phyloP scores from a whole-genome alignment of 1,284 basidiomycete species.

The Puccinia novopanici region DNA sequence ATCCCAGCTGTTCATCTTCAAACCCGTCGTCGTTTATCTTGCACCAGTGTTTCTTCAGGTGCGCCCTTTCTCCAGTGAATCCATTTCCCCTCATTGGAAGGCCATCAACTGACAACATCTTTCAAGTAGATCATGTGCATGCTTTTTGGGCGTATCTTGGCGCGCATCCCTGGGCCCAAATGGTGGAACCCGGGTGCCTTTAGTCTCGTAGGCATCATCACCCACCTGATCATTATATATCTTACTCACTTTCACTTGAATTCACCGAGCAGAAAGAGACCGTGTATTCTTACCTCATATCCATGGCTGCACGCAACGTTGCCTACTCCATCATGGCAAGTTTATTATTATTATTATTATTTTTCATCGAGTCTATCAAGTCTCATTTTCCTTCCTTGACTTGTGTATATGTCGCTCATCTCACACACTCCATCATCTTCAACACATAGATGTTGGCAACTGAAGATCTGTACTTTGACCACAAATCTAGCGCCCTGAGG shows the following conservation, averaged over 20 bases:
- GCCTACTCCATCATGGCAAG: conserved; percentile 30
- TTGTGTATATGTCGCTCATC: too few relatives aligned
- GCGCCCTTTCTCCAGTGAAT: too few relatives aligned
- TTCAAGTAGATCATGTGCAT: conserved; percentile 21
- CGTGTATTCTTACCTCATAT: conserved; percentile 35
- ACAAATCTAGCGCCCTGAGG: neutral
- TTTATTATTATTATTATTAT: too few relatives aligned
- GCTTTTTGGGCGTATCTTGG: conserved; percentile 25
- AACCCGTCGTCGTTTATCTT: conserved; percentile 37
- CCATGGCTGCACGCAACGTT: conserved; percentile 35
- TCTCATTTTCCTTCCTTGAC: too few relatives aligned
- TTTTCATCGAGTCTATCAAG: too few relatives aligned
- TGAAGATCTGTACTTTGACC: conserved; percentile 47
- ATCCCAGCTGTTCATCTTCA: conserved; percentile 47
- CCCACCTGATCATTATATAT: too few relatives aligned
- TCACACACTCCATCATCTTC: neutral
- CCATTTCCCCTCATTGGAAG: too few relatives aligned
- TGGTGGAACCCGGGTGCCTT: conserved; percentile 50
- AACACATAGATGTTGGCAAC: conserved; percentile 21
- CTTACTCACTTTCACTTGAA: too few relatives aligned
- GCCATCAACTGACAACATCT: too few relatives aligned
- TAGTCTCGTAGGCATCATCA: conserved; percentile 38
- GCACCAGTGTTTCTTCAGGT: conserved; percentile 41
- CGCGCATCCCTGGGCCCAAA: conserved; percentile 35
- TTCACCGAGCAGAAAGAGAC: conserved; percentile 51